Base-by-base conservation (phyloP, 148 eudicot species). In the Fallopia convolvulus region DNA sequence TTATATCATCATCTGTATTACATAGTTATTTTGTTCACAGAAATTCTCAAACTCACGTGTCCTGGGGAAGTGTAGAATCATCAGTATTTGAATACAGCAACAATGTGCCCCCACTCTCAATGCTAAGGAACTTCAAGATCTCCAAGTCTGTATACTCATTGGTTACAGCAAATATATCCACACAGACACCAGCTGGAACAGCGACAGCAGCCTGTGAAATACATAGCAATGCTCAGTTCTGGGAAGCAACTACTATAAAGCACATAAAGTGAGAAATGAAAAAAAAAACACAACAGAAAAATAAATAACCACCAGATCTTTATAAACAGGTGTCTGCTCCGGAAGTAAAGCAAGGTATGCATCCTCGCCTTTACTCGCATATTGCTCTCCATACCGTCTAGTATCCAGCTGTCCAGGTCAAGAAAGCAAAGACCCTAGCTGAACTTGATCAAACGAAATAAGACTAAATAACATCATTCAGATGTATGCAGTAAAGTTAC, bases 171-270 rank as follows among this genome's bases (percentile, higher is more conserved):
- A 92, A 88, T 80, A 94, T 82, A 89, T 94, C 99, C 75, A 94
- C 93, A 83, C 99, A 94, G 76, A 94, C 99, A 89, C 99, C 99
- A 82, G 97, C 84, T 92, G 92, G 99, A 86, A 89, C 99, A 84
- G 99, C 99, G 71, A 89, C 91, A 81, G 97, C 92, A 88, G 99
- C 99, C 99, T 94, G 93, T 79, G 82, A 83, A 88, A 89, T 66
- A 81, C 72, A 84, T 77, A 79, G 81, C 83, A 87, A 84, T 74
- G 65, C 78, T 82, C 65, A 74, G 20, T 40, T 72, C 78, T 76
- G 14, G 46, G 12, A 17, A 36, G 20, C 44, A 33, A 68, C 20
- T 68, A 33, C 9, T 9, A 39, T 6, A 36, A 33, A 68, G n/a
- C 14, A 9, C 15, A 1, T 26, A 26, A 1, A 74, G n/a, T 11